Percentiles rank a stretch among this genome's conserved stretches.
Evolutionary conservation across 129 eudicot genomes (phyloP).

Genomic region (Tanacetum coccineum): DNA sequence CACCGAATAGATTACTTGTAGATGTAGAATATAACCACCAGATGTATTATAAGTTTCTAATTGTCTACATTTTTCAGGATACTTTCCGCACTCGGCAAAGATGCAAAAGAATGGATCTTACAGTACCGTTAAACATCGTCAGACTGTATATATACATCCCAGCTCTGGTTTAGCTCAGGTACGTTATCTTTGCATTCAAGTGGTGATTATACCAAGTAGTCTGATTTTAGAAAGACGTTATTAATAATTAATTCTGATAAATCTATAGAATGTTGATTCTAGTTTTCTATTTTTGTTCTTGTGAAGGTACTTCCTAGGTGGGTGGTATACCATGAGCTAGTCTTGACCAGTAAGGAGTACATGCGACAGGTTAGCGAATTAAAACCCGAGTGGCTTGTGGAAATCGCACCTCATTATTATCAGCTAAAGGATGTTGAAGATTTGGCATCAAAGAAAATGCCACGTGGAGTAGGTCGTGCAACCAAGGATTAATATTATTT

Average conservation of each 20-base stretch:
- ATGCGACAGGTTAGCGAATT: conserved; percentile 92
- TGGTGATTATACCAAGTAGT: neutral
- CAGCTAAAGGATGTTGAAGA: conserved; percentile 96
- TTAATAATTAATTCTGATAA: neutral
- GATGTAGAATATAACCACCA: too few relatives aligned
- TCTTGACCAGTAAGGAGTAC: conserved; percentile 82
- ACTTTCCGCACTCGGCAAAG: conserved; percentile 84
- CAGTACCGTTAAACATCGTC: conserved; percentile 88
- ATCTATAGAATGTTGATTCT: too few relatives aligned
- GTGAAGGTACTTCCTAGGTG: conserved; percentile 86
- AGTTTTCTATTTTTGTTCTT: neutral
- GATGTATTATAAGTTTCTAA: too few relatives aligned
- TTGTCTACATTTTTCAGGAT: conserved; percentile 29
- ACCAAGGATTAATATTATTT: conserved; percentile 30
- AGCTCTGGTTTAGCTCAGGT: conserved; percentile 98
- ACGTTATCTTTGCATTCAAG: conserved; percentile 1
- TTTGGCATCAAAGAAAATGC: conserved; percentile 78
- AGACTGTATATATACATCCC: conserved; percentile 87
- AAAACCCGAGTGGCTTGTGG: conserved; percentile 93
- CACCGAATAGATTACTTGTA: too few relatives aligned
- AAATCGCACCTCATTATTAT: conserved; percentile 96
- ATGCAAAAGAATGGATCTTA: conserved; percentile 88
- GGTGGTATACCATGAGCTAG: conserved; percentile 90
- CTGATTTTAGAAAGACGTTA: neutral
- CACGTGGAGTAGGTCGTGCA: conserved; percentile 78